Evolutionary conservation across 2,329 filamentous ascomycete species (phyloP), one percentile per base, ranked within the genome.

Genomic region (Colletotrichum simmondsii): DNA sequence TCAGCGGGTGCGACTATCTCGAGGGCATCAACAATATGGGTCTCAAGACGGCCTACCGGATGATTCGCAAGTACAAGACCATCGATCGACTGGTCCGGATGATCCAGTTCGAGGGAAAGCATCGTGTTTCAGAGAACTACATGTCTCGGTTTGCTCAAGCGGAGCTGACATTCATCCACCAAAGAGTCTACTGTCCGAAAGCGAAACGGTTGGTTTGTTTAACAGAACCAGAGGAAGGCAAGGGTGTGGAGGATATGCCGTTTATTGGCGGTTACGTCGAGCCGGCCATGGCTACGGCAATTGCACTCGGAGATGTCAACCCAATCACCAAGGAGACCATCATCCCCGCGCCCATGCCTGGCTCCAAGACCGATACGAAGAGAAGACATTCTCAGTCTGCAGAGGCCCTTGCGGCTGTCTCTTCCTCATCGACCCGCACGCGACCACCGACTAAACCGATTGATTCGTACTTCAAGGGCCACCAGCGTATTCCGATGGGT

Each of bases 1-100:
- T 99, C 72, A 98, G 95, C 80, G 97, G 97, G 8, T 99, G 97
- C 80, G 97, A 99, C 80, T 99, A 99, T 81, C 88, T 98, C n/a
- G 87, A 92, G 2, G 93, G 93, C 71, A 94, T 99, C 74, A 92
- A 91, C 69, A 93, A 93, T 63, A 91, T 99, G 82, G 97, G 97
- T 0, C 83, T 99, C 68, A 98, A 98, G 86, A 98, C 95, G 6
- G 96, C 97, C 0, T 94, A 99, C 82, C 92, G 95, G 57, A 90
- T 97, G 85, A 89, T 99, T 72, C 92, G 96, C 72, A 98, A 97
- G 81, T 91, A 98, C 84, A 98, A 96, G 81, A 94, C 91, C 0
- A 90, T 97, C 6, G 96, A 98, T 65, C 92, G 92, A 71, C 89
- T 97, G 22, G 85, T 99, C 68, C 92, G 92, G 64, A 93, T 94